Conservation (phyloP, 2,329 filamentous ascomycete species). For the Ophiocordyceps camponoti-floridani region DNA sequence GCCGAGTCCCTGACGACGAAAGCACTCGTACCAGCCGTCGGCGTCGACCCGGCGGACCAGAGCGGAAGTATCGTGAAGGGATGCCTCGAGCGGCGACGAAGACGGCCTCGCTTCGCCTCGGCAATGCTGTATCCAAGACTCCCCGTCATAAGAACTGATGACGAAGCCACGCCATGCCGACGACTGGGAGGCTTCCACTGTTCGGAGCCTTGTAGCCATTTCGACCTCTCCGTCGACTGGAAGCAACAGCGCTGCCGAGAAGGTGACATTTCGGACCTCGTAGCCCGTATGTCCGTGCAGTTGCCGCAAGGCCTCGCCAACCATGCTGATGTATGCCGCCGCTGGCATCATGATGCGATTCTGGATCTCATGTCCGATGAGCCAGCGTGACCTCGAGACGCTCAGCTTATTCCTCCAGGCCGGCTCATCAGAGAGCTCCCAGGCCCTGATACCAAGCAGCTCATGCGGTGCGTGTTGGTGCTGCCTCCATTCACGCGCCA, state of each 20-base stretch:
- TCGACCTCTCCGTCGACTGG: too few species aligned
- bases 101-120: background rate
- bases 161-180: too few species aligned
- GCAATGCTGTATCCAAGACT: too few species aligned
- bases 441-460: background rate
- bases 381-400: background rate
- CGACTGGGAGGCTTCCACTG: too few species aligned
- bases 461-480: background rate
- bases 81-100: background rate
- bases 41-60: background rate
- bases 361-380: background rate
- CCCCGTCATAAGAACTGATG: too few species aligned
- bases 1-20: background rate
- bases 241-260: background rate
- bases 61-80: background rate
- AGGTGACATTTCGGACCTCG: background rate
- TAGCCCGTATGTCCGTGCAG: too few species aligned
- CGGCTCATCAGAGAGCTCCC: background rate
- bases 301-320: background rate
- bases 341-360: background rate
- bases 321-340: background rate
- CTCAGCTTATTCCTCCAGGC: background rate
- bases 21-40: background rate
- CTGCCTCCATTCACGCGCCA: background rate
- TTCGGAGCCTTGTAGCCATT: too few species aligned